A percentile compares a stretch with the other conserved stretches of the same genome.
Conservation (phyloP, 23 red algal genomes). For the Agarophyton chilense region DNA sequence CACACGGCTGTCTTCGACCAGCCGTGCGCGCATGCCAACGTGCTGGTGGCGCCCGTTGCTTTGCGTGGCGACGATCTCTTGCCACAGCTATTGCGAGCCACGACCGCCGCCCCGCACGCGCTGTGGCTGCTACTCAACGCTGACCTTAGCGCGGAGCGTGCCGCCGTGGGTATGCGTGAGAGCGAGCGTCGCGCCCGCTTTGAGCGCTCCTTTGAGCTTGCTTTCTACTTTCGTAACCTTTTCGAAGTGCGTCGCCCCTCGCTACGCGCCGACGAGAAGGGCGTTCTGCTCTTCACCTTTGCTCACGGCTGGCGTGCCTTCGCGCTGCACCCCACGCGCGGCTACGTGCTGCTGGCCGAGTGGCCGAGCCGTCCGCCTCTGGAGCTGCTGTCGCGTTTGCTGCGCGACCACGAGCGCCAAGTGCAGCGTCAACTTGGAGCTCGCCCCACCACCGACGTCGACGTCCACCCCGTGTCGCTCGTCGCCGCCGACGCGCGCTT, state of each 20-base stretch:
- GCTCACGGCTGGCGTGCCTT: constrained; percentile 23
- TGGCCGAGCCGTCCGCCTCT: background rate
- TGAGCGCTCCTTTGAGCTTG: constrained; percentile 6
- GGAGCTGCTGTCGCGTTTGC: too few relatives aligned
- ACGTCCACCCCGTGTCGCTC: background rate
- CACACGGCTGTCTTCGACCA: background rate
- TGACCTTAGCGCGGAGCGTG: constrained; percentile 15
- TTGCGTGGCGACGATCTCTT: constrained; percentile 19
- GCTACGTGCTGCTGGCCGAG: background rate
- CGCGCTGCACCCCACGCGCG: background rate
- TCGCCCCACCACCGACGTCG: background rate
- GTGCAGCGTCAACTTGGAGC: background rate
- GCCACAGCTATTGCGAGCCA: background rate
- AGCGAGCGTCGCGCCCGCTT: constrained; percentile 1
- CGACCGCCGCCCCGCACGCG: background rate
- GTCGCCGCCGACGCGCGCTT: constrained; percentile 46
- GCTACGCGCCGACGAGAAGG: constrained; percentile 27
- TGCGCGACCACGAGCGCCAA: too few relatives aligned
- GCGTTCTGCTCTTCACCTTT: constrained; percentile 11
- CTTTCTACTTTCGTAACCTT: constrained; percentile 49
- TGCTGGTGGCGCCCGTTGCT: constrained; percentile 19
- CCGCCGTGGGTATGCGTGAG: constrained; percentile 43
- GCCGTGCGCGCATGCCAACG: background rate
- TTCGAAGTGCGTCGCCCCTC: constrained; percentile 33
- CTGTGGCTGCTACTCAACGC: constrained; percentile 43